Evolutionary conservation across 1,284 basidiomycete species (phyloP).

Genomic region (Moesziomyces parantarcticus): DNA sequence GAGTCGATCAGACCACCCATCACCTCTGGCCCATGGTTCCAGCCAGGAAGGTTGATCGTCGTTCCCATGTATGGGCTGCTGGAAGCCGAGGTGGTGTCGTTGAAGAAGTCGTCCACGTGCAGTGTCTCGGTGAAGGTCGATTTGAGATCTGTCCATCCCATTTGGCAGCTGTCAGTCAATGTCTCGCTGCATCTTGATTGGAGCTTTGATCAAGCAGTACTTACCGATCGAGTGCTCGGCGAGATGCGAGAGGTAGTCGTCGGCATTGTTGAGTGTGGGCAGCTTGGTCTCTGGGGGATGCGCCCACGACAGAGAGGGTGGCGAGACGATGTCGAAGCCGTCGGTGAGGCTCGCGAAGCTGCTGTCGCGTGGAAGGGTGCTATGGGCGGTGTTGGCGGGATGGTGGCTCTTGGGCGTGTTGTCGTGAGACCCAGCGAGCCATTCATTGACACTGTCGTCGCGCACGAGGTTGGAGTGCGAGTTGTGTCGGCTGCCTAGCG

Average conservation of each 20-base stretch:
- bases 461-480: slow-evolving; percentile 41
- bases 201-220: background rate
- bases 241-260: slow-evolving; percentile 30
- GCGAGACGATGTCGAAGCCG: slow-evolving; percentile 45
- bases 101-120: slow-evolving; percentile 50
- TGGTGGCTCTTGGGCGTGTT: slow-evolving; percentile 29
- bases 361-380: slow-evolving; percentile 15
- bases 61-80: slow-evolving; percentile 33
- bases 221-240: slow-evolving; percentile 38
- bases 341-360: slow-evolving; percentile 41
- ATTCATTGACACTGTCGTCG: slow-evolving; percentile 37
- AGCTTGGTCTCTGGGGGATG: slow-evolving; percentile 27
- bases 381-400: slow-evolving; percentile 2
- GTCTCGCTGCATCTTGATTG: background rate
- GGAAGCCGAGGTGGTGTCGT: slow-evolving; percentile 24
- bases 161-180: background rate
- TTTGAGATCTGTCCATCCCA: slow-evolving; percentile 30
- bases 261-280: slow-evolving; percentile 29
- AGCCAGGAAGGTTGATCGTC: slow-evolving; percentile 50
- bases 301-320: slow-evolving; percentile 22
- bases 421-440: slow-evolving; percentile 28
- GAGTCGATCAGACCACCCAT: slow-evolving; percentile 23
- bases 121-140: slow-evolving; percentile 32
- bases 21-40: slow-evolving; percentile 39
- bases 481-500: slow-evolving; percentile 48